phyloP scores from a whole-genome alignment of 768 basidiomycete genomes.

The Trichaptum fuscoviolaceum region DNA sequence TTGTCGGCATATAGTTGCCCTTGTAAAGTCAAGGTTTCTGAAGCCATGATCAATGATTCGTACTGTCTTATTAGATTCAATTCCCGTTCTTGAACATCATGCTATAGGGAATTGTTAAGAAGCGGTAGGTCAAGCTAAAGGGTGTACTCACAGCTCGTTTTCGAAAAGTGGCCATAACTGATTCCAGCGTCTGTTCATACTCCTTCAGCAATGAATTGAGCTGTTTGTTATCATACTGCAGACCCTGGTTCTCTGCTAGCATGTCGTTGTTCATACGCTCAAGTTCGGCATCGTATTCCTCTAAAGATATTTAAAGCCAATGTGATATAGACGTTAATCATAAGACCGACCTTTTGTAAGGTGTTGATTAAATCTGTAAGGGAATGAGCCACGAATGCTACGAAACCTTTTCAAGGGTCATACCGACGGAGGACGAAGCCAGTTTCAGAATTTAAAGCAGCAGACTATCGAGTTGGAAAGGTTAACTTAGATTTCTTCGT shows the following conservation, averaged over 20 bases:
- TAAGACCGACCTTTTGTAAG: slow-evolving; percentile 63
- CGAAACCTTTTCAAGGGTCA: slow-evolving; percentile 20
- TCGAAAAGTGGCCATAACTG: slow-evolving; percentile 88
- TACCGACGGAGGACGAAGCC: slow-evolving; percentile 87
- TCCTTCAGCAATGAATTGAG: slow-evolving; percentile 87
- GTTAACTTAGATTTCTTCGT: background rate
- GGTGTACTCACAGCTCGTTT: slow-evolving; percentile 72
- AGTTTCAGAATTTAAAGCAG: slow-evolving; percentile 84
- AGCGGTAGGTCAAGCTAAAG: background rate
- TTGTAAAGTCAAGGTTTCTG: slow-evolving; percentile 62
- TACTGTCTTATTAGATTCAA: slow-evolving; percentile 86
- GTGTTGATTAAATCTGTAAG: slow-evolving; percentile 77
- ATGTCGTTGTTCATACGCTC: slow-evolving; percentile 84
- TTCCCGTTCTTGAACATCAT: slow-evolving; percentile 90
- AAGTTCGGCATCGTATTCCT: slow-evolving; percentile 84
- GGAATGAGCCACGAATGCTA: slow-evolving; percentile 4
- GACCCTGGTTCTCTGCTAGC: slow-evolving; percentile 71
- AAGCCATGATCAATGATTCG: slow-evolving; percentile 74
- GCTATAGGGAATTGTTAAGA: slow-evolving; percentile 36
- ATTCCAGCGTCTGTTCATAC: slow-evolving; percentile 94
- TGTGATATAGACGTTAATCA: slow-evolving; percentile 3
- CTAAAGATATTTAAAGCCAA: slow-evolving; percentile 34
- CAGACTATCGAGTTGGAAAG: slow-evolving; percentile 44
- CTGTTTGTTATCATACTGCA: slow-evolving; percentile 96
- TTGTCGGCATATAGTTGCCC: slow-evolving; percentile 58